Conservation (phyloP, 441 rosid genomes). For the Erysimum cheiri region DNA sequence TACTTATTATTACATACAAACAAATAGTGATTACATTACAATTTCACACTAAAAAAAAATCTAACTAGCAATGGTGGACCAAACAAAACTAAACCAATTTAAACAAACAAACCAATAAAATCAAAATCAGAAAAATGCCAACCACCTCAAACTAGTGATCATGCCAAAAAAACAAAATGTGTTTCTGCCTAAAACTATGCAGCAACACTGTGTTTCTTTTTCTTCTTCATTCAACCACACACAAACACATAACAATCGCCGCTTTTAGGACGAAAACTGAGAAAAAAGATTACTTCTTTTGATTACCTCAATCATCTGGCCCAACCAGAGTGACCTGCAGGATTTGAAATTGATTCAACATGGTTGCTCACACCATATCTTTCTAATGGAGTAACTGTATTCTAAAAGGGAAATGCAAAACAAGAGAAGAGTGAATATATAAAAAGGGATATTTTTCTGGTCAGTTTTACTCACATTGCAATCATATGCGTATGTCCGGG, state of each 20-base stretch:
- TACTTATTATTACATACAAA: conserved; percentile 25
- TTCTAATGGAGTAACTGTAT: background rate
- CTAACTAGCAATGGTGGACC: conserved; percentile 22
- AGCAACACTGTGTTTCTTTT: conserved; percentile 36
- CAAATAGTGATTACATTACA: conserved; percentile 35
- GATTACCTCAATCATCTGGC: conserved; percentile 66
- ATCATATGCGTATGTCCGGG: conserved; percentile 82
- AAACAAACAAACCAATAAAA: conserved; percentile 38
- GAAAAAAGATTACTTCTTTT: background rate
- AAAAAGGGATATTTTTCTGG: background rate
- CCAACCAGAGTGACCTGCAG: conserved; percentile 83
- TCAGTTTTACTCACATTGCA: conserved; percentile 60
- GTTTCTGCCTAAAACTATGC: conserved; percentile 39
- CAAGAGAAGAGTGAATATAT: background rate
- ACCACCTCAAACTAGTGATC: conserved; percentile 15
- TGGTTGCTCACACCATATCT: background rate
- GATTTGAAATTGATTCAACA: conserved; percentile 4
- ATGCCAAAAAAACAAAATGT: background rate
- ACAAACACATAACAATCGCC: conserved; percentile 23
- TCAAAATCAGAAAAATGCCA: conserved; percentile 26
- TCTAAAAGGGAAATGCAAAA: background rate
- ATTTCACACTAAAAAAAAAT: conserved; percentile 12
- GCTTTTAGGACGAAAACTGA: conserved; percentile 3
- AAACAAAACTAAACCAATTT: conserved; percentile 8
- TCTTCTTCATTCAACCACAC: conserved; percentile 30